phyloP scores from a whole-genome alignment of 2,329 filamentous ascomycete species.

The Talaromyces sp. region DNA sequence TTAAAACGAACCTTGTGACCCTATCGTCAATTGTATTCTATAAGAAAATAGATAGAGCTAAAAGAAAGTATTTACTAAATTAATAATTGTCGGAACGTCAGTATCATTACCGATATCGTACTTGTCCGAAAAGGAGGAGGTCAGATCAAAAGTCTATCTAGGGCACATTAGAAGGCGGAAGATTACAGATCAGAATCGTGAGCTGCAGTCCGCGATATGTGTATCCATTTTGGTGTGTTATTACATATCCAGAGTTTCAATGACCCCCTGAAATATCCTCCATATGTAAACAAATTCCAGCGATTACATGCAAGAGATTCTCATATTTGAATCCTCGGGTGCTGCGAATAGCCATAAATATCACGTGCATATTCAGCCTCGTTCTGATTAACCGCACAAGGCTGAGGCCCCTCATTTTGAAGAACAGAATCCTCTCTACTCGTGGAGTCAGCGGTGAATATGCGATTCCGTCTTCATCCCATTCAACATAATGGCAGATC shows the following conservation, averaged over 20 bases:
- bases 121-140: background rate
- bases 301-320: background rate
- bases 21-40: no score
- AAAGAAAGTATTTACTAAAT: no score
- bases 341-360: background rate
- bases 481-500: background rate
- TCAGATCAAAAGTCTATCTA: background rate
- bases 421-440: background rate
- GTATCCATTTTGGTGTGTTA: background rate
- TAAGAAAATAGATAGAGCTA: no score
- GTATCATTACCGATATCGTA: background rate
- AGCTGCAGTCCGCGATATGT: background rate
- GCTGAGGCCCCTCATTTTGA: background rate
- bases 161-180: background rate
- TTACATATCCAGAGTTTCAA: background rate
- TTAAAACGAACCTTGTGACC: no score
- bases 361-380: background rate
- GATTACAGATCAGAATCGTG: background rate
- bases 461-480: background rate
- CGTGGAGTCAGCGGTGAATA: background rate
- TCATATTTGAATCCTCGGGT: background rate
- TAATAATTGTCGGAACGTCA: no score
- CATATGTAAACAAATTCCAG: background rate
- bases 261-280: no score
- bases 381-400: background rate